A percentile compares a stretch with the other conserved stretches of the same genome.
Evolutionary conservation across 169 alveolate species (phyloP).

Genomic region (Blepharisma undulans): DNA sequence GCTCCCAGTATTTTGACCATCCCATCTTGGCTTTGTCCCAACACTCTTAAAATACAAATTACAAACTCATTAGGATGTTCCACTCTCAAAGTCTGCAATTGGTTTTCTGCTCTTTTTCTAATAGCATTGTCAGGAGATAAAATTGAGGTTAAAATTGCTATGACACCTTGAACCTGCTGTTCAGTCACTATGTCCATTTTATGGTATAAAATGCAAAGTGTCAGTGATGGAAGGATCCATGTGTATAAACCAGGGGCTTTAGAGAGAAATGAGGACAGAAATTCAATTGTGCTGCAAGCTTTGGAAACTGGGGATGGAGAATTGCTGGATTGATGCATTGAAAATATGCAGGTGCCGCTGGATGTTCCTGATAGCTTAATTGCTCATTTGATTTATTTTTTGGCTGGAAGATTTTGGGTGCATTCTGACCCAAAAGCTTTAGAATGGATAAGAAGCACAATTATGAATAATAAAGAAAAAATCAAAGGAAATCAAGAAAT

Average conservation of each 20-base stretch:
- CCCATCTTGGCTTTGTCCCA: background rate
- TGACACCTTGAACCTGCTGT: conserved; percentile 19
- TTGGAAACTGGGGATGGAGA: conserved; percentile 3
- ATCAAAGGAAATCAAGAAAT: background rate
- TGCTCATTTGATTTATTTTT: background rate
- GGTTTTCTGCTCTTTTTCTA: conserved; percentile 17
- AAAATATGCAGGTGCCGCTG: background rate
- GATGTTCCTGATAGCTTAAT: background rate
- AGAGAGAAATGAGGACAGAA: background rate
- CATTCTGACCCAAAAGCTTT: background rate
- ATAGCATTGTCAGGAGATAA: conserved; percentile 20
- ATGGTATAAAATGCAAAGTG: background rate
- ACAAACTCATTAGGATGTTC: conserved; percentile 24
- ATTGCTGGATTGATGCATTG: conserved; percentile 28
- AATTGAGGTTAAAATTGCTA: background rate
- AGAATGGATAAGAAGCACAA: background rate
- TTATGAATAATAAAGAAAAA: background rate
- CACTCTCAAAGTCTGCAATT: background rate
- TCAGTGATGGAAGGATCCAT: conserved; percentile 10
- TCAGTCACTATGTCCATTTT: conserved; percentile 44
- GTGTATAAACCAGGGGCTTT: background rate
- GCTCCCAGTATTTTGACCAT: conserved; percentile 16
- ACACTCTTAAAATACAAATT: background rate
- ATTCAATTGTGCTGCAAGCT: conserved; percentile 3
- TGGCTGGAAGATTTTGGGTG: conserved; percentile 14